phyloP scores from a whole-genome alignment of 306 rosid species.

The Castanea mollissima region DNA sequence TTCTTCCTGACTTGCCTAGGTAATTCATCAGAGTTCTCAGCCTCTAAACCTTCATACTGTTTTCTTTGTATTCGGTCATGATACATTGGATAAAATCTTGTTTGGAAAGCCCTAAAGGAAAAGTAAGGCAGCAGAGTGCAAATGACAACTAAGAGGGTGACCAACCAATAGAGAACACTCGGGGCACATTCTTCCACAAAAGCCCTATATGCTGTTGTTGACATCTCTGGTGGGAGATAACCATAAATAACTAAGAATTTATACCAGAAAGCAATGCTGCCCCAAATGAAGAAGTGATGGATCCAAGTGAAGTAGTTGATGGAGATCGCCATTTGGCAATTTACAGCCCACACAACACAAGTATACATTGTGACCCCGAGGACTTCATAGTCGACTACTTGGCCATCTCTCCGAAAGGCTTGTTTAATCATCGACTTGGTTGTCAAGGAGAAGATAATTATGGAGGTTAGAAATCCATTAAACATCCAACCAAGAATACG shows the following conservation, averaged over 20 bases:
- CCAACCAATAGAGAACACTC: constrained; percentile 68
- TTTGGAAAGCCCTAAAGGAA: constrained; percentile 66
- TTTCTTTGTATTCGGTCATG: constrained; percentile 70
- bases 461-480: constrained; percentile 27
- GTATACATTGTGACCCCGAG: constrained; percentile 26
- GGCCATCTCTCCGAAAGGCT: constrained; percentile 20
- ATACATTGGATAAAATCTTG: constrained; percentile 70
- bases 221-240: constrained; percentile 23
- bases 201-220: constrained; percentile 73
- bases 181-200: constrained; percentile 73
- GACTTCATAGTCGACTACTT: constrained; percentile 20
- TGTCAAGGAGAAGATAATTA: constrained; percentile 19
- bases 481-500: constrained; percentile 29
- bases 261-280: constrained; percentile 33
- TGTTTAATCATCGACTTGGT: too few species aligned
- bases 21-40: constrained; percentile 34
- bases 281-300: constrained; percentile 41
- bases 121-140: constrained; percentile 73
- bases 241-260: constrained; percentile 24
- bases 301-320: constrained; percentile 40
- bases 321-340: constrained; percentile 34
- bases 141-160: constrained; percentile 57
- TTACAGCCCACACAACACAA: constrained; percentile 35
- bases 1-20: constrained; percentile 37
- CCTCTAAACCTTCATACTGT: constrained; percentile 28